These are phyloP conservation scores for Begonia masoniana DNA, from an alignment of 306 rosid species.

Conservation along the genomic window DNA sequence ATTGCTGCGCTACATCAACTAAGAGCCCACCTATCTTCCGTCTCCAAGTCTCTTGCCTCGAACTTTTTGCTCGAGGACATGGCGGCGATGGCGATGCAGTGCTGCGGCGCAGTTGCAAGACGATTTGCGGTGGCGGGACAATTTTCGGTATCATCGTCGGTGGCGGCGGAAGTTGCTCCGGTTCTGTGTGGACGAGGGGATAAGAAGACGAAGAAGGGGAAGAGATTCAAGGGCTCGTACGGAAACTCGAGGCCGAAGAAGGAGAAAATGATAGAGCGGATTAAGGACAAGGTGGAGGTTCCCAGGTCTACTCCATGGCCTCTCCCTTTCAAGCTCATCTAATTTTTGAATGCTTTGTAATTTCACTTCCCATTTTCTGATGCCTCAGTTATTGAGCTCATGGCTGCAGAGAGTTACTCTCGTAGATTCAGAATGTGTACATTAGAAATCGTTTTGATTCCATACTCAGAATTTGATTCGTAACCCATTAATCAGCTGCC, in stretches of 20 bases:
- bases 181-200: slow-evolving; percentile 81
- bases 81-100: slow-evolving; percentile 46
- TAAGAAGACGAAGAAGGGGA: slow-evolving; percentile 86
- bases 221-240: slow-evolving; percentile 81
- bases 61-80: slow-evolving; percentile 1
- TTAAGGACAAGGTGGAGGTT: slow-evolving; percentile 84
- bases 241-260: slow-evolving; percentile 72
- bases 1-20: too few species aligned
- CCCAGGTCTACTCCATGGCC: slow-evolving; percentile 99
- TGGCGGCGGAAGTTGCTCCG: slow-evolving; percentile 16
- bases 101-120: slow-evolving; percentile 44
- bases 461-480: too few species aligned
- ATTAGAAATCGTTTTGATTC: too few species aligned
- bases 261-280: slow-evolving; percentile 86
- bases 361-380: too few species aligned
- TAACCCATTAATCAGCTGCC: too few species aligned
- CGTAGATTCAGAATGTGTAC: too few species aligned
- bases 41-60: too few species aligned
- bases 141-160: slow-evolving; percentile 2
- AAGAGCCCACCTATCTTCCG: too few species aligned
- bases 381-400: too few species aligned
- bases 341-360: slow-evolving; percentile 6
- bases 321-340: slow-evolving; percentile 90
- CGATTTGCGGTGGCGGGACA: slow-evolving; percentile 27
- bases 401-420: too few species aligned